Evolutionary conservation across 768 basidiomycete species (phyloP).

Genomic region (Boletus rufocinnamomeus): DNA sequence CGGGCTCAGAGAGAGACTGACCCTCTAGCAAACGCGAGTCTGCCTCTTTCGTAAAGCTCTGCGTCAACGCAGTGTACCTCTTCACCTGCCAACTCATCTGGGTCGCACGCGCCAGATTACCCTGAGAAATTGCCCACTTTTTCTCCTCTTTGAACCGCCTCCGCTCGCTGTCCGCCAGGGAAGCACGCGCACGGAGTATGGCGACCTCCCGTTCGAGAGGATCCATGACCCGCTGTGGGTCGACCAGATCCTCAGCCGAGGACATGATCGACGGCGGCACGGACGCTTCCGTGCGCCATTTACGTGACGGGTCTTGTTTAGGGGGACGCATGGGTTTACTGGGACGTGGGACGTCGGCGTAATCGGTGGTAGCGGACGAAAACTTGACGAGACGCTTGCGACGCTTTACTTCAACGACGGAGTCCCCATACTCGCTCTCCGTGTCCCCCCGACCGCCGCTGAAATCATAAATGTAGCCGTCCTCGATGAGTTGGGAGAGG

Average conservation of each 20-base stretch:
- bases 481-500: slow-evolving; percentile 64
- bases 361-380: slow-evolving; percentile 39
- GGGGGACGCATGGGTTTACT: slow-evolving; percentile 30
- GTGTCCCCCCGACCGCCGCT: slow-evolving; percentile 17
- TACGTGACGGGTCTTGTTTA: slow-evolving; percentile 32
- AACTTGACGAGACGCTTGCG: slow-evolving; percentile 51
- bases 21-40: slow-evolving; percentile 69
- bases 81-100: slow-evolving; percentile 87
- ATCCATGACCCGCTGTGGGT: slow-evolving; percentile 57
- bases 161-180: slow-evolving; percentile 80
- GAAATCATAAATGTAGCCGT: slow-evolving; percentile 39
- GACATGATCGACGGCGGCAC: slow-evolving; percentile 60
- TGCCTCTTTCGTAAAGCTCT: slow-evolving; percentile 79
- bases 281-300: slow-evolving; percentile 39
- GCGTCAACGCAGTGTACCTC: slow-evolving; percentile 75
- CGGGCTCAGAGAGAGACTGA: slow-evolving; percentile 26
- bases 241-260: slow-evolving; percentile 65
- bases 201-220: slow-evolving; percentile 76
- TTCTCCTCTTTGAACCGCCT: slow-evolving; percentile 82
- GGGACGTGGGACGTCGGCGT: slow-evolving; percentile 20
- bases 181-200: slow-evolving; percentile 71
- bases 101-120: slow-evolving; percentile 69
- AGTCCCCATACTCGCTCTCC: slow-evolving; percentile 23
- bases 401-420: slow-evolving; percentile 25
- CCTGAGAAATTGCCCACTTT: slow-evolving; percentile 83